Evolutionary conservation across 805 yeast species (phyloP).

Genomic region (Kluyveromyces siamensis): DNA sequence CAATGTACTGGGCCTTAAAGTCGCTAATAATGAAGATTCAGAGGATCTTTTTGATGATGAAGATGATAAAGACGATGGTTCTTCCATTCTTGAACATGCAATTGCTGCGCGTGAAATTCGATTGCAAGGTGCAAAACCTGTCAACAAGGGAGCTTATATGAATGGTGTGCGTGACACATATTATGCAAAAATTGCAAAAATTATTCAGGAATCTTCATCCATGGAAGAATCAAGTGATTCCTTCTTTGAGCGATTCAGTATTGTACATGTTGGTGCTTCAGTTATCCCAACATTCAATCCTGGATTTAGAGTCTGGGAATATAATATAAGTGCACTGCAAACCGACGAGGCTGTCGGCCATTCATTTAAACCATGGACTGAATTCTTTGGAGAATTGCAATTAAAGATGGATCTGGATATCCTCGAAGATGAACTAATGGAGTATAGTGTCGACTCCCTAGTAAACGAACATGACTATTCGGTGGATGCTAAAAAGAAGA

Average conservation of each 20-base stretch:
- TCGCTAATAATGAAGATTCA: constrained; percentile 1
- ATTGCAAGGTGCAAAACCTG: constrained; percentile 56
- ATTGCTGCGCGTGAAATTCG: constrained; percentile 30
- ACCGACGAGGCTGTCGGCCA: constrained; percentile 8
- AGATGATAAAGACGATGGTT: constrained; percentile 19
- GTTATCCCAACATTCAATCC: constrained; percentile 83
- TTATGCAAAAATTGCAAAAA: constrained; percentile 38
- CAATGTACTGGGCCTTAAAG: constrained; percentile 20
- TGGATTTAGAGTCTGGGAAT: constrained; percentile 79
- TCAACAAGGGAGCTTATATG: constrained; percentile 58
- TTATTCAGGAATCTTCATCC: constrained; percentile 10
- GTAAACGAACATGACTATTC: not conserved
- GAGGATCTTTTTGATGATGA: constrained; percentile 6
- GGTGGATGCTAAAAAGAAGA: constrained; percentile 9
- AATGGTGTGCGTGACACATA: constrained; percentile 42
- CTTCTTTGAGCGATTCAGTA: constrained; percentile 50
- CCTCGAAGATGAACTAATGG: constrained; percentile 7
- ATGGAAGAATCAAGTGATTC: constrained; percentile 26
- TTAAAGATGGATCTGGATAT: constrained; percentile 16
- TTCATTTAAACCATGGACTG: constrained; percentile 43
- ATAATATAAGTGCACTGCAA: constrained; percentile 55
- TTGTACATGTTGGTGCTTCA: constrained; percentile 63
- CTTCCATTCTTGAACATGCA: constrained; percentile 24
- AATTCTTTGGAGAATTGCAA: constrained; percentile 44
- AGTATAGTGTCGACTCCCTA: not conserved